Evolutionary conservation across 768 basidiomycete species (phyloP).

Genomic region (Infundibulicybe gibba): DNA sequence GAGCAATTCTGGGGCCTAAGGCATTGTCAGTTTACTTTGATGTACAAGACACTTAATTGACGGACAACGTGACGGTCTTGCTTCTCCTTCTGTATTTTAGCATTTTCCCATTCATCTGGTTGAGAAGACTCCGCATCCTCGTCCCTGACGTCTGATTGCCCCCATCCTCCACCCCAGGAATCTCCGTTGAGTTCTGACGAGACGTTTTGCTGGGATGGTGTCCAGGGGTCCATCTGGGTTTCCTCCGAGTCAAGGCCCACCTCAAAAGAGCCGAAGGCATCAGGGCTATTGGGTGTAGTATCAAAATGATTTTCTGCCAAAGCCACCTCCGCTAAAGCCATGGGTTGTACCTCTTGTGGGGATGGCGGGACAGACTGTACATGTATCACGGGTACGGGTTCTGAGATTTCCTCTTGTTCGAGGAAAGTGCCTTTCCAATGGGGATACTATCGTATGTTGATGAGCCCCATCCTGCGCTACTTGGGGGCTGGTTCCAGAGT

Average conservation of each 20-base stretch:
- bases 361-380: not conserved
- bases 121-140: conserved; percentile 21
- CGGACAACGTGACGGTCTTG: conserved; percentile 66
- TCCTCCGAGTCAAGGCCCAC: conserved; percentile 31
- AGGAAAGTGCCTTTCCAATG: conserved; percentile 19
- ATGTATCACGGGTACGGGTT: not conserved
- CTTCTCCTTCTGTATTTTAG: conserved; percentile 52
- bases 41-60: conserved; percentile 14
- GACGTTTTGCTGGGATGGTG: conserved; percentile 17
- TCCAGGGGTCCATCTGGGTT: conserved; percentile 31
- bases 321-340: conserved; percentile 5
- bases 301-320: conserved; percentile 4
- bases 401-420: conserved; percentile 6
- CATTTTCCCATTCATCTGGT: conserved; percentile 68
- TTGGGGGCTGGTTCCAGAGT: conserved; percentile 35
- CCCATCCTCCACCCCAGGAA: conserved; percentile 45
- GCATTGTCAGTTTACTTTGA: conserved; percentile 12
- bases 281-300: conserved; percentile 37
- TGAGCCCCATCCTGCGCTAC: conserved; percentile 23
- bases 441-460: conserved; percentile 41
- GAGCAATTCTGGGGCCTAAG: conserved; percentile 68
- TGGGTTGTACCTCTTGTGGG: not conserved
- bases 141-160: conserved; percentile 12
- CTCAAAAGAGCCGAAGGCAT: conserved; percentile 60
- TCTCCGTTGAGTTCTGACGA: conserved; percentile 12